These are phyloP conservation scores for Crataegus laevigata DNA, from an alignment of 306 rosid species.

Conservation along the genomic window DNA sequence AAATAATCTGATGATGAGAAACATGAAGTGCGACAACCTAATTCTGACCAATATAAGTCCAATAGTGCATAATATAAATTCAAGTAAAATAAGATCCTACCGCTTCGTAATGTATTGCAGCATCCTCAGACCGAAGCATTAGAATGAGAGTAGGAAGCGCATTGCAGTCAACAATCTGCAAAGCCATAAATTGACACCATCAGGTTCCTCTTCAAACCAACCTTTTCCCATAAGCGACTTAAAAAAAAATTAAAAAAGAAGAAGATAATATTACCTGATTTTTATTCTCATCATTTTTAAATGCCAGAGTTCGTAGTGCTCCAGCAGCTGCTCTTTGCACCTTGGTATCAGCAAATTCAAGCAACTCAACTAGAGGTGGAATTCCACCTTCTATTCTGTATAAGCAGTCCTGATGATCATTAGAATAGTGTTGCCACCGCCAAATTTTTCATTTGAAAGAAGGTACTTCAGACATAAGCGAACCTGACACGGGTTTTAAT, in stretches of 20 bases:
- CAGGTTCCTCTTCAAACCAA: conserved; percentile 11
- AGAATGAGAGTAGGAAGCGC: conserved; percentile 96
- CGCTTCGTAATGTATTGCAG: conserved; percentile 98
- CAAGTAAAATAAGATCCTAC: conserved; percentile 35
- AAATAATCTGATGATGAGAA: conserved; percentile 21
- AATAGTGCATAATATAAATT: conserved; percentile 1
- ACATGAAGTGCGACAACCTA: conserved; percentile 13
- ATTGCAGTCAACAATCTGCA: conserved; percentile 97
- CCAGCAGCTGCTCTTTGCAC: conserved; percentile 99
- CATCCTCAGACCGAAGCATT: conserved; percentile 92
- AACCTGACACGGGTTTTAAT: conserved; percentile 96
- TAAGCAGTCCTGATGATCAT: conserved; percentile 15
- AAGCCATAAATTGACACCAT: conserved; percentile 16
- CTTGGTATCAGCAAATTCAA: conserved; percentile 75
- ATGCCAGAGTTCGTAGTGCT: conserved; percentile 89
- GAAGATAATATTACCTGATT: conserved; percentile 87
- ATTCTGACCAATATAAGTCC: conserved; percentile 4
- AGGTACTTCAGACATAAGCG: conserved; percentile 16
- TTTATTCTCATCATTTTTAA: conserved; percentile 90
- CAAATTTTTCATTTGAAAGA: not conserved
- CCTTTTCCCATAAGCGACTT: conserved; percentile 4
- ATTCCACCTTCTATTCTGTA: conserved; percentile 96
- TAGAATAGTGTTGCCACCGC: not conserved
- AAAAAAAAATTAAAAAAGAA: conserved; percentile 12
- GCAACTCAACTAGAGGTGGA: conserved; percentile 94